phyloP scores from a whole-genome alignment of 2,329 filamentous ascomycete genomes.

The Simplicillium aogashimaense region DNA sequence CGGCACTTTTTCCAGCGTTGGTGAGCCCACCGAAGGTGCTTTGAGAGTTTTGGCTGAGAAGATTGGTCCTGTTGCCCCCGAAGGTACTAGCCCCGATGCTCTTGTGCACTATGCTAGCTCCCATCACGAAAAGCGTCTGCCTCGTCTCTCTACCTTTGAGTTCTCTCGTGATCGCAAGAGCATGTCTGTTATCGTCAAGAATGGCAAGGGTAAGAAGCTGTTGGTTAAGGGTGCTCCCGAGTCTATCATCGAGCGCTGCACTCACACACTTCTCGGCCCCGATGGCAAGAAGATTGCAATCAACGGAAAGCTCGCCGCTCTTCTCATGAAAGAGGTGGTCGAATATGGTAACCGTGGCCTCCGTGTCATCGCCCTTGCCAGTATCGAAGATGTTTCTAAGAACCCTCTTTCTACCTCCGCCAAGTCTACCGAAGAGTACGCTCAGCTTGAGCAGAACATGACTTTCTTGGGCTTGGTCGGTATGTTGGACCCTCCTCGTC shows the following conservation, averaged over 20 bases:
- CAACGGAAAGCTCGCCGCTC: slow-evolving; percentile 54
- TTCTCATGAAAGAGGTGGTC: slow-evolving; percentile 71
- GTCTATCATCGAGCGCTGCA: slow-evolving; percentile 86
- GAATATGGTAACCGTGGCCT: slow-evolving; percentile 89
- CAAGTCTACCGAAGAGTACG: slow-evolving; percentile 75
- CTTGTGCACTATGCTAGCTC: slow-evolving; percentile 74
- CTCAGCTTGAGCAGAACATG: slow-evolving; percentile 83
- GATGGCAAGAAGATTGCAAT: slow-evolving; percentile 70
- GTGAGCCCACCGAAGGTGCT: slow-evolving; percentile 92
- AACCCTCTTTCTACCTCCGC: slow-evolving; percentile 64
- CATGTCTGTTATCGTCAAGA: slow-evolving; percentile 89
- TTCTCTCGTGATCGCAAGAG: slow-evolving; percentile 98
- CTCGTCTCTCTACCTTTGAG: slow-evolving; percentile 79
- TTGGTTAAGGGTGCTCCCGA: slow-evolving; percentile 96
- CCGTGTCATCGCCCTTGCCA: slow-evolving; percentile 88
- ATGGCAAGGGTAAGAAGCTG: slow-evolving; percentile 62
- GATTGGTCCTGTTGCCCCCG: slow-evolving; percentile 68
- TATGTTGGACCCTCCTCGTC: slow-evolving; percentile 93
- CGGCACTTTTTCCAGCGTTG: slow-evolving; percentile 69
- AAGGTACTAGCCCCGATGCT: slow-evolving; percentile 42
- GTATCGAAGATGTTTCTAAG: slow-evolving; percentile 63
- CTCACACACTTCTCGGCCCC: slow-evolving; percentile 66
- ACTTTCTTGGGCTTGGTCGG: slow-evolving; percentile 88
- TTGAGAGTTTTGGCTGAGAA: slow-evolving; percentile 88
- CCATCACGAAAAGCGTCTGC: slow-evolving; percentile 68